Base-by-base conservation (phyloP, 2,329 filamentous ascomycete species). In the Lecanosticta acicola region DNA sequence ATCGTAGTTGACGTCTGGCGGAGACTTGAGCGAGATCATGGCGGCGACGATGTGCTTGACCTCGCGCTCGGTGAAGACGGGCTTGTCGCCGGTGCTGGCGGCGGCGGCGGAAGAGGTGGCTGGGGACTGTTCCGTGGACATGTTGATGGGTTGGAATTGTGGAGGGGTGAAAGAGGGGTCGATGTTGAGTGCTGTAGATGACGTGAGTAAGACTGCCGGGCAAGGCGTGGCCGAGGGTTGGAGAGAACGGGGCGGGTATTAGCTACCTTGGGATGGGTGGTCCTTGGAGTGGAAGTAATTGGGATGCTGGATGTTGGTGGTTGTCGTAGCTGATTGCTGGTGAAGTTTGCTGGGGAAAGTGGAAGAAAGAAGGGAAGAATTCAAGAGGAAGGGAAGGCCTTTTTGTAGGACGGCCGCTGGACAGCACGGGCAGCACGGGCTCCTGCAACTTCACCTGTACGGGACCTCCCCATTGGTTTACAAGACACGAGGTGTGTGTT, bases 1-100 rank as follows among this genome's bases (percentile, higher is more conserved):
- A 9, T 58, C 49, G 34, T 63, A 58, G 53, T 67, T 63, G 50
- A 66, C 46, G 19, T 67, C 64, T 3, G 62, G 64, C 4, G 53
- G 42, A 33, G 53, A 43, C 56, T 65, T 65, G 39, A 66, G 55
- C 33, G 60, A 64, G 33, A 32, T 26, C 33, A 50, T 46, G 47
- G 57, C 63, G 18, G 62, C 62, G 24, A 56, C 48, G 45, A 64
- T 57, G 32, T 64, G 46, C 44, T 59, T 48, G 21, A 47, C 55
- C 35, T 65, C 62, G 32, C 54, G 59, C 7, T 59, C 55, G 41
- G 53, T 60, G 55, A 66, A 62, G 45, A 39, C 3, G 7, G 44
- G 20, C 39, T 53, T 50, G n/a, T 49, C 39, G 21, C 35, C 36
- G 11, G 39, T 45, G 9, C 45, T 33, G 10, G 40, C 34, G 18